These are phyloP conservation scores for Gossypium trilobum DNA, from an alignment of 441 rosid genomes.

Conservation along the genomic window DNA sequence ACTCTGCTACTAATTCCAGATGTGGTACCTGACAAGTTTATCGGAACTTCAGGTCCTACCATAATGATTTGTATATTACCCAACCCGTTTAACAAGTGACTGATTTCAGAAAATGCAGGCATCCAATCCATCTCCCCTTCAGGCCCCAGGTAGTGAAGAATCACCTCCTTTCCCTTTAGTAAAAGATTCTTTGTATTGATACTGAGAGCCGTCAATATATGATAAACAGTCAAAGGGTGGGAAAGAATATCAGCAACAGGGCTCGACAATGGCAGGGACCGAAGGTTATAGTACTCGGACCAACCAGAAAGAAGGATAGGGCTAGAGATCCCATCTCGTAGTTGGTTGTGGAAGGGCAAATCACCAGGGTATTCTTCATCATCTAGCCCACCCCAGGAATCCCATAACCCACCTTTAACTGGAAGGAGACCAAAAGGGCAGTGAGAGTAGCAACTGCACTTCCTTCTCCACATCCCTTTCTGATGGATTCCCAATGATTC, in stretches of 20 bases:
- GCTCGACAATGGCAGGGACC: conserved; percentile 34
- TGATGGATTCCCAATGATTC: conserved; percentile 37
- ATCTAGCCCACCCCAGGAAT: conserved; percentile 37
- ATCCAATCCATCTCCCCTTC: conserved; percentile 43
- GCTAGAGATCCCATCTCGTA: conserved; percentile 27
- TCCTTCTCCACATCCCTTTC: conserved; percentile 46
- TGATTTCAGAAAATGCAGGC: conserved; percentile 39
- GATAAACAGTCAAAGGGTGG: conserved; percentile 33
- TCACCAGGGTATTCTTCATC: conserved; percentile 31
- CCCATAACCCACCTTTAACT: conserved; percentile 35
- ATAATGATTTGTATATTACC: conserved; percentile 39
- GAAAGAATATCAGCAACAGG: conserved; percentile 42
- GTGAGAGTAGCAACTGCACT: conserved; percentile 38
- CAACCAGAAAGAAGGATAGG: conserved; percentile 43
- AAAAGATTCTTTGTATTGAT: conserved; percentile 34
- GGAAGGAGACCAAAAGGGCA: conserved; percentile 43
- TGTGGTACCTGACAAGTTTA: conserved; percentile 36
- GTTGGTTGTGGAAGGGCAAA: conserved; percentile 29
- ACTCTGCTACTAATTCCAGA: conserved; percentile 38
- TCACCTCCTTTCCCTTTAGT: conserved; percentile 37
- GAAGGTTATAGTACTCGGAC: conserved; percentile 41
- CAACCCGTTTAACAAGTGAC: conserved; percentile 36
- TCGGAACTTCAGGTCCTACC: conserved; percentile 44
- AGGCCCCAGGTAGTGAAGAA: conserved; percentile 42
- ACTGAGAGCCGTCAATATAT: conserved; percentile 32